Base-by-base conservation (phyloP, 148 eudicot species). In the Tetragonia tetragonoides region DNA sequence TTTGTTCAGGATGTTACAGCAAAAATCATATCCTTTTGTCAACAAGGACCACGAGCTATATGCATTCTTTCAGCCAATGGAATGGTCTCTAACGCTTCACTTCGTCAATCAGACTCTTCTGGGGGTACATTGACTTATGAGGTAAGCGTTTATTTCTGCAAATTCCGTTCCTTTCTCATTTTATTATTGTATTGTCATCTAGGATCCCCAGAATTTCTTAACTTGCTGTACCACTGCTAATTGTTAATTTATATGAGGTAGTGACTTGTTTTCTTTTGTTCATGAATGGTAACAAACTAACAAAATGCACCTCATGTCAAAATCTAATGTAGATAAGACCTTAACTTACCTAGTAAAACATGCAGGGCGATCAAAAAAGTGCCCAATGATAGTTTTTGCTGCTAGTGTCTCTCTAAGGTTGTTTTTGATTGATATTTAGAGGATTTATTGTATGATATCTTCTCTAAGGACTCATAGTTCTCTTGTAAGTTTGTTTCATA, bases 101-200 rank as follows among this genome's bases (percentile, higher is more conserved):
- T 85, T 73, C 84, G 85, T 47, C 86, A 84, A 53, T 76, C 86
- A 63, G 87, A 79, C 67, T 86, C 89, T 70, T 86, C 89, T 74
- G 89, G 89, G 20, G 89, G 86, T 77, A 88, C 87, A 66, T 77
- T 82, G 78, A 86, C 91, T n/a, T 86, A 88, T 21, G 91, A 88
- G 82, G 90, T 88, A 75, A 44, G 83, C 70, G 65, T 62, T 66
- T 59, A 60, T 62, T 38, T 41, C 64, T 69, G 16, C 34, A 10
- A 16, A 12, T 75, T 68, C 68, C 12, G 24, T 24, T 56, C 12
- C 15, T 3, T 57, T 67, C 20, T 28, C 38, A 23, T 49, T 34
- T 8, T 53, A 41, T 24, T 17, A 51, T 39, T 34, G 4, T 9
- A 28, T 28, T 11, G 12, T 56, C n/a, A 16, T 49, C 40, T 46